phyloP scores from a whole-genome alignment of 208 protist genomes.

The Leishmania aethiopica region DNA sequence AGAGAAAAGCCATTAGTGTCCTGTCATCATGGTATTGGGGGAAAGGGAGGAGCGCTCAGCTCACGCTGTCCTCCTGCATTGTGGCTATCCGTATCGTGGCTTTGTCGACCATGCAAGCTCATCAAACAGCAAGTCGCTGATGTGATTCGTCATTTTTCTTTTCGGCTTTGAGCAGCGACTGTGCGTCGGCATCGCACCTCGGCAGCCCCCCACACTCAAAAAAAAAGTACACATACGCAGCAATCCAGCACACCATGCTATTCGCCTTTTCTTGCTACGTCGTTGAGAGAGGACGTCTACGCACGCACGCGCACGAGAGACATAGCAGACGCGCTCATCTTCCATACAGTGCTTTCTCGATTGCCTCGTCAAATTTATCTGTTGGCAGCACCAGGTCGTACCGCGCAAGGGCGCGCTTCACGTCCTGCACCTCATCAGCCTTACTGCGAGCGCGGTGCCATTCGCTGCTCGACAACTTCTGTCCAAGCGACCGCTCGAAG shows the following conservation, averaged over 20 bases:
- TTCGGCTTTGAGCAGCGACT: background rate
- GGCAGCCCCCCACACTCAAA: background rate
- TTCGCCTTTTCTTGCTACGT: background rate
- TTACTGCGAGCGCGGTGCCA: constrained; percentile 9
- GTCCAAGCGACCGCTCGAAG: constrained; percentile 25
- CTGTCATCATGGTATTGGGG: background rate
- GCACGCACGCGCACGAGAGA: background rate
- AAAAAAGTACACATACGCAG: background rate
- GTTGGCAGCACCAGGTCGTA: constrained; percentile 38
- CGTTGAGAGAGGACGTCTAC: background rate
- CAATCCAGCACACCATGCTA: background rate
- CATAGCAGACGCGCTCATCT: background rate
- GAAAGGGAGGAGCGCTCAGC: background rate
- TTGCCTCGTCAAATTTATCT: constrained; percentile 29
- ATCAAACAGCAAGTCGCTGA: background rate
- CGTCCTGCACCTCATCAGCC: constrained; percentile 25
- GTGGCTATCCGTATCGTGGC: background rate
- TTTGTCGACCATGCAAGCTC: background rate
- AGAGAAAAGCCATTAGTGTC: background rate
- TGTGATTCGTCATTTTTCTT: background rate
- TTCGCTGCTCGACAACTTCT: constrained; percentile 5
- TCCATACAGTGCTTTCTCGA: constrained; percentile 29
- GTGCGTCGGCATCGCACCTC: background rate
- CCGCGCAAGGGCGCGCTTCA: constrained; percentile 15
- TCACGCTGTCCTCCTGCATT: background rate